Evolutionary conservation across 352 stramenopile species (phyloP).

Genomic region (Phytophthora citrophthora): DNA sequence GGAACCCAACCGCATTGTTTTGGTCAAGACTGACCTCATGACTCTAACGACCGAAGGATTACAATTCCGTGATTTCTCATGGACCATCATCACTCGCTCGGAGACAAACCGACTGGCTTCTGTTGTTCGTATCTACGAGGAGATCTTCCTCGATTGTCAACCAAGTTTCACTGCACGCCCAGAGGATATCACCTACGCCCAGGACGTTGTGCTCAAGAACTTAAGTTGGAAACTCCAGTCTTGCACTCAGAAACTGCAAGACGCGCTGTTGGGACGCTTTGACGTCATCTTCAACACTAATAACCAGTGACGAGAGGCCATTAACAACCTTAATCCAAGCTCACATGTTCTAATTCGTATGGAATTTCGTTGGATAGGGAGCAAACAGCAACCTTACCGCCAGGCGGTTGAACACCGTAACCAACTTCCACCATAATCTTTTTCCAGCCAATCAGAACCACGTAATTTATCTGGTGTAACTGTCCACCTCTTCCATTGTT

Average conservation of each 20-base stretch:
- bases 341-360: too few relatives aligned
- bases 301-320: too few relatives aligned
- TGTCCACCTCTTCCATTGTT: constrained; percentile 1
- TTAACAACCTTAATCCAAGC: too few relatives aligned
- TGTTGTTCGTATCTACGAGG: constrained; percentile 24
- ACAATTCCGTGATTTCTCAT: constrained; percentile 25
- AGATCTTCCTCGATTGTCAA: constrained; percentile 25
- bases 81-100: constrained; percentile 25
- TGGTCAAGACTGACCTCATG: constrained; percentile 25
- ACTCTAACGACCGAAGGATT: constrained; percentile 22
- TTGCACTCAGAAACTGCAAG: constrained; percentile 11
- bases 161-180: constrained; percentile 1
- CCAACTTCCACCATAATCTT: constrained; percentile 8
- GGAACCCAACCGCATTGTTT: constrained; percentile 32
- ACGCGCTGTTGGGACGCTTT: constrained; percentile 3
- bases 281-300: background rate
- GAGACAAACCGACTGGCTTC: constrained; percentile 18
- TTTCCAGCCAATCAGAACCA: background rate
- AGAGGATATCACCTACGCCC: constrained; percentile 19
- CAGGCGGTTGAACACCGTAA: background rate
- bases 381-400: background rate
- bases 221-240: constrained; percentile 22
- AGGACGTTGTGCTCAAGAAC: constrained; percentile 14
- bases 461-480: too few relatives aligned
- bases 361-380: background rate